Evolutionary conservation across 306 rosid species (phyloP), one percentile per base, ranked within the genome.

Genomic region (Quercus berberidifolia): DNA sequence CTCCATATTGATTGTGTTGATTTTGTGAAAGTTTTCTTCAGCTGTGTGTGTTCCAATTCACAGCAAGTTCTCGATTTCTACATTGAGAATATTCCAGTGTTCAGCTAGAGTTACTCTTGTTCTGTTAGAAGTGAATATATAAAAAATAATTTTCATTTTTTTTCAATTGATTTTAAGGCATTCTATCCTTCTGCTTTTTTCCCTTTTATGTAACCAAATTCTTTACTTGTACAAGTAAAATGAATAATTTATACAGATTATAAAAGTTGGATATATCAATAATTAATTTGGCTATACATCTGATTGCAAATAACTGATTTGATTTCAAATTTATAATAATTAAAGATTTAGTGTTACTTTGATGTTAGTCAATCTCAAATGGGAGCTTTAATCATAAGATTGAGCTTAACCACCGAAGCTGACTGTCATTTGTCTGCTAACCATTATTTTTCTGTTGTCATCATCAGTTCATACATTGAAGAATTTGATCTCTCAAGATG

Each of bases 401-500:
- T 21, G 69, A 25, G 49, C 76, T 52, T 86, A 26, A 43, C 21
- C 26, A 55, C 71, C 41, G 80, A 38, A 77, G 35, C 75, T 88
- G 68, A 88, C 59, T 12, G 35, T 35, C 25, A 25, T 55, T 74
- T 82, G 54, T 63, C 72, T 38, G 51, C 26, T 67, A 67, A 67
- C 26, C 17, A 18, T 9, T 46, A 67, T 7, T 67, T 67, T 67
- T 67, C 6, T 51, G 41, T 73, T 87, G 76, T 52, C 55, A 79
- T 82, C 54, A 35, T 73, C 89, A 96, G 99, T 88, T 71, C 86
- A 84, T 78, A 91, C 90, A 21, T 80, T 96, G 88, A 96, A 96
- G 90, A 96, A 93, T 81, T 87, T 96, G 82, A 93, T 90, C 72
- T 89, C 98, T 76, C 94, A 83, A 86, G 94, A 88, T 69, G 98